Evolutionary conservation across 257 asterid species (phyloP).

Genomic region (Haberlea rhodopensis): DNA sequence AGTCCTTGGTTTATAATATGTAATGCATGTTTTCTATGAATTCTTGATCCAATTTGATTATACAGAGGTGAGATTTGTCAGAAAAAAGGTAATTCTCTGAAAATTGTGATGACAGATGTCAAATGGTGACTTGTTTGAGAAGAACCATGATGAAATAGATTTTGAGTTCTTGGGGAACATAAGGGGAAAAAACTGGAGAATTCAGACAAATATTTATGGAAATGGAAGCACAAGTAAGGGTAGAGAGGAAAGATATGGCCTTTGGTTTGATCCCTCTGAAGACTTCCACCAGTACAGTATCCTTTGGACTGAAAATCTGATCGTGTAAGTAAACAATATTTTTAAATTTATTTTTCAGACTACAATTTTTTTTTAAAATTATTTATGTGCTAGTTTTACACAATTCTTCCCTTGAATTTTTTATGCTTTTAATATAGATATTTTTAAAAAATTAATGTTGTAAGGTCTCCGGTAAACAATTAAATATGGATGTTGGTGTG

Average conservation of each 20-base stretch:
- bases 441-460: constrained; percentile 17
- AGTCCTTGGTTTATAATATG: constrained; percentile 5
- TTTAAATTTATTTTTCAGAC: constrained; percentile 3
- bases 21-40: constrained; percentile 6
- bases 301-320: constrained; percentile 62
- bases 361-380: too few relatives aligned
- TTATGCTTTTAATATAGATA: too few relatives aligned
- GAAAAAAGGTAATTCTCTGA: constrained; percentile 17
- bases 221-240: constrained; percentile 80
- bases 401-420: too few relatives aligned
- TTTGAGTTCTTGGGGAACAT: constrained; percentile 90
- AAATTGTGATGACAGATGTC: constrained; percentile 60
- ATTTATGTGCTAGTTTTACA: too few relatives aligned
- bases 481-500: too few relatives aligned
- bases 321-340: constrained; percentile 46
- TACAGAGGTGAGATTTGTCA: not conserved
- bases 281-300: constrained; percentile 75
- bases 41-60: constrained; percentile 13
- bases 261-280: constrained; percentile 88
- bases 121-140: constrained; percentile 63
- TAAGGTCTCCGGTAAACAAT: constrained; percentile 29
- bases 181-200: constrained; percentile 80
- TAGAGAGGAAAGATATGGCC: constrained; percentile 84
- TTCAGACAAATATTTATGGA: constrained; percentile 84
- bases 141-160: constrained; percentile 86